phyloP scores from a whole-genome alignment of 352 stramenopile genomes.

The Peronospora farinosa region DNA sequence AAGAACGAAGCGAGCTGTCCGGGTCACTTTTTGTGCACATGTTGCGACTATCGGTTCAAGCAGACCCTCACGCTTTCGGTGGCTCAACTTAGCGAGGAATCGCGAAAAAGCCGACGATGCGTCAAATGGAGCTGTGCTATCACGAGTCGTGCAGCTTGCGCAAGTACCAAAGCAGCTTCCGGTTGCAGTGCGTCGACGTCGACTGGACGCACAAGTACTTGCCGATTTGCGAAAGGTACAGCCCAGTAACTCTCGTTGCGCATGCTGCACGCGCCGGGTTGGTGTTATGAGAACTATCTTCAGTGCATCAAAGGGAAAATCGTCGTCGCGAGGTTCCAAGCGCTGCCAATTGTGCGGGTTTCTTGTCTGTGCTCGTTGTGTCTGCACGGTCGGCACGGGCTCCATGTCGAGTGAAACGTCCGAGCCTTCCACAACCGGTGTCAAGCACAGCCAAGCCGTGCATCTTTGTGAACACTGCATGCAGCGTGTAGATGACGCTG shows the following conservation, averaged over 20 bases:
- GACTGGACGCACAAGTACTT: constrained; percentile 35
- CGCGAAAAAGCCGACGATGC: constrained; percentile 22
- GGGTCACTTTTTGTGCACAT: constrained; percentile 36
- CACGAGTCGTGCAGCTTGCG: constrained; percentile 18
- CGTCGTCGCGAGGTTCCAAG: constrained; percentile 26
- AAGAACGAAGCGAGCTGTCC: constrained; percentile 20
- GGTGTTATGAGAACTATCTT: constrained; percentile 23
- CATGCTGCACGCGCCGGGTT: constrained; percentile 31
- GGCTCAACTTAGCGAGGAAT: constrained; percentile 16
- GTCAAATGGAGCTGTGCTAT: constrained; percentile 21
- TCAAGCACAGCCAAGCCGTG: constrained; percentile 28
- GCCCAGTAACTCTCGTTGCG: constrained; percentile 25
- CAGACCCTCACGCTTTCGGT: constrained; percentile 14
- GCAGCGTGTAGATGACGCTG: constrained; percentile 42
- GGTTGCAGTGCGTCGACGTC: constrained; percentile 24
- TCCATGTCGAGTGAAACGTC: constrained; percentile 10
- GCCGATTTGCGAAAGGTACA: constrained; percentile 27
- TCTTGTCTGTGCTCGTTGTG: constrained; percentile 49
- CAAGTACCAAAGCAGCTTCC: constrained; percentile 18
- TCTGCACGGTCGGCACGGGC: constrained; percentile 24
- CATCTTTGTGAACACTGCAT: constrained; percentile 53
- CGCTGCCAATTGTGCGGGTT: constrained; percentile 60
- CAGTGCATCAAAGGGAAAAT: constrained; percentile 3
- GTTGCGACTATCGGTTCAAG: constrained; percentile 14
- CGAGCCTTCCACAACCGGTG: constrained; percentile 7